Percentiles rank a stretch among this genome's conserved stretches.
These are phyloP conservation scores for Atractiella rhizophila DNA, from an alignment of 768 basidiomycete genomes.

Conservation along the genomic window DNA sequence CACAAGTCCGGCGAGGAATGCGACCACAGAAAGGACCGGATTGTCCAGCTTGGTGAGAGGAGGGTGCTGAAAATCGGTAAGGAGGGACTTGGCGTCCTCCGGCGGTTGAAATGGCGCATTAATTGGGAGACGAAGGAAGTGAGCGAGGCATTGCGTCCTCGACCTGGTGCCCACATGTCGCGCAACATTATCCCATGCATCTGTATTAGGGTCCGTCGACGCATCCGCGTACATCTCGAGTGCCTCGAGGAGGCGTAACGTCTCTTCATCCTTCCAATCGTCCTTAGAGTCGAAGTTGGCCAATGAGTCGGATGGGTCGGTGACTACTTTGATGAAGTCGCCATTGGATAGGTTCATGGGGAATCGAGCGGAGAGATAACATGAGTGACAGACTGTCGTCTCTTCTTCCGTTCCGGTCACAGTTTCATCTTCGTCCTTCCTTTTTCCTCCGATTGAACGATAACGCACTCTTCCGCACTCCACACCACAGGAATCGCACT, in stretches of 20 bases:
- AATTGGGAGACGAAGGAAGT: constrained; percentile 86
- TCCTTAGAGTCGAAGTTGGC: too few species aligned
- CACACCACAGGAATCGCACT: constrained; percentile 78
- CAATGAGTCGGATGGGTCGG: constrained; percentile 5
- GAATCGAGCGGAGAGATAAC: constrained; percentile 91
- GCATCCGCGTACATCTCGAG: constrained; percentile 97
- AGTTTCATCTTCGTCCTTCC: constrained; percentile 24
- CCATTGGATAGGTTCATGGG: constrained; percentile 87
- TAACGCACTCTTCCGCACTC: constrained; percentile 61
- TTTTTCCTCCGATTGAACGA: constrained; percentile 45
- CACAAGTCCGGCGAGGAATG: constrained; percentile 67
- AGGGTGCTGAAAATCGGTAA: constrained; percentile 23
- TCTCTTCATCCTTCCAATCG: constrained; percentile 74
- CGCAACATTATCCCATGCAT: constrained; percentile 76
- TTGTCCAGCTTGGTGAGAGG: constrained; percentile 91
- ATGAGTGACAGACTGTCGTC: constrained; percentile 66
- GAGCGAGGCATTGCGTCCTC: constrained; percentile 80
- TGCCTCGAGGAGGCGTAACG: constrained; percentile 67
- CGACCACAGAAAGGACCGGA: constrained; percentile 94
- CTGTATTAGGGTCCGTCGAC: too few species aligned
- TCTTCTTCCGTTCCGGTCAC: too few species aligned
- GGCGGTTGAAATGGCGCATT: constrained; percentile 66
- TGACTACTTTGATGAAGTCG: constrained; percentile 42
- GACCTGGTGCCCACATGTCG: constrained; percentile 78
- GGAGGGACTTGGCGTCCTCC: constrained; percentile 27